phyloP scores from a whole-genome alignment of 169 alveolate species.

The Cryptosporidium tyzzeri region DNA sequence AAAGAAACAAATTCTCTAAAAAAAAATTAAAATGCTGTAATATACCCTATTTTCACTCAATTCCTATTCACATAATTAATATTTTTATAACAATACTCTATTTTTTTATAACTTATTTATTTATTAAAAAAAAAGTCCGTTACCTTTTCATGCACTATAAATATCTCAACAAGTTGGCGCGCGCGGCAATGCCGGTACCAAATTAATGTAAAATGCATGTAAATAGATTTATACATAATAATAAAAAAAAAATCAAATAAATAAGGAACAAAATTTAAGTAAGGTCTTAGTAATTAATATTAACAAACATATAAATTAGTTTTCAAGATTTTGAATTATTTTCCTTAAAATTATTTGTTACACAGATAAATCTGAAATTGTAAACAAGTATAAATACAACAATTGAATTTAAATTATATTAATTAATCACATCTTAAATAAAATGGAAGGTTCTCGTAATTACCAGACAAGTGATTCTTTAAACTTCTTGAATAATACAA shows the following conservation, averaged over 20 bases:
- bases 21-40: background rate
- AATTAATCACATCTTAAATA: background rate
- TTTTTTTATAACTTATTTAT: too few relatives aligned
- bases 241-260: too few relatives aligned
- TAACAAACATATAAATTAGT: too few relatives aligned
- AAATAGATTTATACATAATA: slow-evolving; percentile 7
- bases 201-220: slow-evolving; percentile 5
- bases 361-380: background rate
- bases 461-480: background rate
- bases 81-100: background rate
- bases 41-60: background rate
- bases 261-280: background rate
- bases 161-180: background rate
- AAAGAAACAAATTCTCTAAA: too few relatives aligned
- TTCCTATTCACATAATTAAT: background rate
- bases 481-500: background rate
- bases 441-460: slow-evolving; percentile 28
- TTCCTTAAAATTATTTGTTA: background rate
- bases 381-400: background rate
- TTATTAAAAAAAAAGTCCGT: too few relatives aligned
- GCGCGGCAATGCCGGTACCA: slow-evolving; percentile 7
- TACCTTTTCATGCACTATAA: background rate
- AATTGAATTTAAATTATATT: too few relatives aligned
- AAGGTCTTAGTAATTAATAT: background rate
- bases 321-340: background rate